phyloP scores from a whole-genome alignment of 495 filamentous ascomycete genomes.

The Daldinia decipiens region DNA sequence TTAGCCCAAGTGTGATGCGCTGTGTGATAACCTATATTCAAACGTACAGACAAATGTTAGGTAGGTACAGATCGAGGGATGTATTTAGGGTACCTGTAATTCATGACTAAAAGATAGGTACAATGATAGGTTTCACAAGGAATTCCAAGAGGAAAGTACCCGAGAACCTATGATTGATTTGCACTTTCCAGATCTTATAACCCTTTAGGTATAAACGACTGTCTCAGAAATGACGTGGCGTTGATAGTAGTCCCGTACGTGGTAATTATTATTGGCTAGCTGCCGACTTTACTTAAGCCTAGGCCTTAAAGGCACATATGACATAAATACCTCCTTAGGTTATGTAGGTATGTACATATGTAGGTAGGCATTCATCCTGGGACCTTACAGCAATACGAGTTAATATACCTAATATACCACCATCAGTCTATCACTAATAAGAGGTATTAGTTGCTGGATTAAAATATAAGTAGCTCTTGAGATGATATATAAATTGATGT shows the following conservation, averaged over 20 bases:
- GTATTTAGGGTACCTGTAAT: too few relatives aligned
- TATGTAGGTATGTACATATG: too few relatives aligned
- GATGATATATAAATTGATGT: neutral
- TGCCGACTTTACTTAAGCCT: neutral
- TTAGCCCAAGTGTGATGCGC: neutral
- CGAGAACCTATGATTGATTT: neutral
- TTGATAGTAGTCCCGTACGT: neutral
- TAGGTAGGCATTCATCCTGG: too few relatives aligned
- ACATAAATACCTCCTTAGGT: neutral
- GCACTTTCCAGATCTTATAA: neutral
- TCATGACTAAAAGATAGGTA: too few relatives aligned
- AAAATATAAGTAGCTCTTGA: neutral
- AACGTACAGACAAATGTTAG: too few relatives aligned
- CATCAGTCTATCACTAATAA: neutral
- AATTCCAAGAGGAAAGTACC: neutral
- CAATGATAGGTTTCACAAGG: too few relatives aligned
- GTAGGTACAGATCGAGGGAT: too few relatives aligned
- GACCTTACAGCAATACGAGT: neutral
- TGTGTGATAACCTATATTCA: neutral
- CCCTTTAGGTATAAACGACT: slow-evolving; percentile 1
- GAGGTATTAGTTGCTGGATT: neutral
- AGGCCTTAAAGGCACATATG: neutral
- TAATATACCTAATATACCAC: neutral
- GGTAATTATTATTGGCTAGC: neutral
- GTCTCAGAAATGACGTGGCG: slow-evolving; percentile 6